phyloP scores from a whole-genome alignment of 441 rosid genomes.

The Capsella rubella region DNA sequence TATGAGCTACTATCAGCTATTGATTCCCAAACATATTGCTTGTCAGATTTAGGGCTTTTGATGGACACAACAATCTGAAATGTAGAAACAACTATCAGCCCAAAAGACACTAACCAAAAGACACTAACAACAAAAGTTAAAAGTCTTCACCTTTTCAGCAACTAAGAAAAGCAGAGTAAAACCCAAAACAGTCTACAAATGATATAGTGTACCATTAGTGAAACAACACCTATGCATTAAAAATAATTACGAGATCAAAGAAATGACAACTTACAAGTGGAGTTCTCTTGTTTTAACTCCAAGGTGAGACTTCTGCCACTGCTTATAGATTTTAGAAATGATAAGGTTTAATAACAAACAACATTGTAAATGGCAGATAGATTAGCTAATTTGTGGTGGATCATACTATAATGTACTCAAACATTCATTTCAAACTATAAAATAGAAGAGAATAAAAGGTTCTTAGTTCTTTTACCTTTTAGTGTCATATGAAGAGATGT shows the following conservation, averaged over 20 bases:
- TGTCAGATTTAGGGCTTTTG: constrained; percentile 90
- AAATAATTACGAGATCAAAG: no score
- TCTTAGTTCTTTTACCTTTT: no score
- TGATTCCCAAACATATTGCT: constrained; percentile 95
- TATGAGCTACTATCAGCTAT: constrained; percentile 87
- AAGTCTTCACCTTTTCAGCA: constrained; percentile 75
- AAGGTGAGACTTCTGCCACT: no score
- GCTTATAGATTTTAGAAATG: neutral
- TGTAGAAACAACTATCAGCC: constrained; percentile 22
- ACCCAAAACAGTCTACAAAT: constrained; percentile 66
- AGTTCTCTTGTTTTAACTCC: no score
- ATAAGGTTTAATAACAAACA: neutral
- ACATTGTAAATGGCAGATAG: no score
- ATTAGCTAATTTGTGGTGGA: no score
- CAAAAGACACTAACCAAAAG: neutral
- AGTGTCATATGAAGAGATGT: no score
- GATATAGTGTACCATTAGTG: neutral
- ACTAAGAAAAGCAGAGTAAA: constrained; percentile 96
- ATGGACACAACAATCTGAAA: constrained; percentile 85
- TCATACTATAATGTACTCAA: no score
- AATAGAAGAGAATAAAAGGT: no score
- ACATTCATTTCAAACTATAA: no score
- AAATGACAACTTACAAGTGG: no score
- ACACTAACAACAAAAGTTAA: neutral
- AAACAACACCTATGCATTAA: neutral